phyloP scores from a whole-genome alignment of 2,329 filamentous ascomycete species.

The Graphiopsis chlorocephala region DNA sequence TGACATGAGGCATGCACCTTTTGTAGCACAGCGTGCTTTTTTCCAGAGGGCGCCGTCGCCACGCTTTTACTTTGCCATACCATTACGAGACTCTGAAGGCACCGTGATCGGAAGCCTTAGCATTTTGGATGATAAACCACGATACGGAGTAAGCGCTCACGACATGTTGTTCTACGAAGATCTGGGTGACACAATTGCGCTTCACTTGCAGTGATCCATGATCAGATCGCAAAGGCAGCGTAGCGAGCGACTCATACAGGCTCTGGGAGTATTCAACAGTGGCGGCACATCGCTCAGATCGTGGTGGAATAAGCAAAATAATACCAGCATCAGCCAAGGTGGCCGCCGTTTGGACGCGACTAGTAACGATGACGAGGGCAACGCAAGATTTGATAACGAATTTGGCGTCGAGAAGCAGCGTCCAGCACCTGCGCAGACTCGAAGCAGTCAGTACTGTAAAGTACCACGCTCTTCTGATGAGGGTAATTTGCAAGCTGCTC shows the following conservation, averaged over 20 bases:
- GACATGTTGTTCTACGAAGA: conserved; percentile 58
- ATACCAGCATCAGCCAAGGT: neutral
- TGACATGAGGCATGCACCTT: conserved; percentile 20
- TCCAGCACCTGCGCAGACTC: neutral
- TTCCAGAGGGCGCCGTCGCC: conserved; percentile 16
- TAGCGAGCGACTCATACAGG: conserved; percentile 54
- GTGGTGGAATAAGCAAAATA: conserved; percentile 31
- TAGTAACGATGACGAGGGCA: neutral
- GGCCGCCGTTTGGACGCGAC: conserved; percentile 1
- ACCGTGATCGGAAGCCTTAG: conserved; percentile 60
- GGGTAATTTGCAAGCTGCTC: neutral
- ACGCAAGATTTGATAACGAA: conserved; percentile 21
- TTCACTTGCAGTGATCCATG: conserved; percentile 58
- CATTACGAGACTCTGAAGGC: conserved; percentile 56
- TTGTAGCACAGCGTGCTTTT: conserved; percentile 14
- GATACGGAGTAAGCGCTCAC: conserved; percentile 49
- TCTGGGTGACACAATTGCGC: conserved; percentile 55
- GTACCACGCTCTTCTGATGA: neutral
- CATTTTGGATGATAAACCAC: conserved; percentile 57
- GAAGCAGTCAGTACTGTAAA: neutral
- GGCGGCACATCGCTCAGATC: conserved; percentile 26
- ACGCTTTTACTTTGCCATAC: conserved; percentile 57
- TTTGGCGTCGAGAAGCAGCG: conserved; percentile 17
- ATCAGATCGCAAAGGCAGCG: conserved; percentile 51
- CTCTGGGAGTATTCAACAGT: conserved; percentile 48